Base-by-base conservation (phyloP, 2,329 filamentous ascomycete species). In the Aspergillus hortae region DNA sequence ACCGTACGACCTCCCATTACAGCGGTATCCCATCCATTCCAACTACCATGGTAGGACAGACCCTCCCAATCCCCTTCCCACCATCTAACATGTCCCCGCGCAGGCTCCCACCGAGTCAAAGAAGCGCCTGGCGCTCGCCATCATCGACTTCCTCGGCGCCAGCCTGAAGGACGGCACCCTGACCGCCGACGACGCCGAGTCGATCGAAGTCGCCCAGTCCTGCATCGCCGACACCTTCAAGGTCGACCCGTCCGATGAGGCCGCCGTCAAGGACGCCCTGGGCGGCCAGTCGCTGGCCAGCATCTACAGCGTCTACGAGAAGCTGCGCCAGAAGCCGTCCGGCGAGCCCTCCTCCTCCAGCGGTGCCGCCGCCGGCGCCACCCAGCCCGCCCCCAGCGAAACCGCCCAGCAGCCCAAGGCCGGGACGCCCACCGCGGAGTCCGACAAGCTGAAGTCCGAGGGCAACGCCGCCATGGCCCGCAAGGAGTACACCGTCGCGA, bases 271-370 rank as follows among this genome's bases (percentile, higher is more conserved):
- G 60, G 83, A 89, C 61, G 90, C 92, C 61, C 79, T 95, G 60
- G 92, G 91, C 66, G 83, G 86, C 59, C 91, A 97, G 78, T 92
- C 87, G 70, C 86, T 99, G 56, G 81, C 91, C 56, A 86, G 87
- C 72, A 95, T 99, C 76, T 99, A 95, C 80, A 85, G 85, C 67
- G 91, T 96, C 59, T 97, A 96, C 76, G 94, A 99, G 77, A 96
- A 95, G 76, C 83, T 96, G 59, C 92, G 92, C 77, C 81, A 83
- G 54, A 86, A 83, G 70, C 78, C 74, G 1, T 66, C 76, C 10
- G 63, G 73, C 12, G 65, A 78, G 48, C 74, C 80, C 4, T 38
- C 35, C 35, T 38, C 35, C 35, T n/a, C 35, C 35, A 66, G 79
- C 43, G 70, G 72, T 51, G 65, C 55, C 67, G 67, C 55, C 67